These are phyloP conservation scores for Fusarium sp. DNA, from an alignment of 2,329 filamentous ascomycete genomes.

Conservation along the genomic window DNA sequence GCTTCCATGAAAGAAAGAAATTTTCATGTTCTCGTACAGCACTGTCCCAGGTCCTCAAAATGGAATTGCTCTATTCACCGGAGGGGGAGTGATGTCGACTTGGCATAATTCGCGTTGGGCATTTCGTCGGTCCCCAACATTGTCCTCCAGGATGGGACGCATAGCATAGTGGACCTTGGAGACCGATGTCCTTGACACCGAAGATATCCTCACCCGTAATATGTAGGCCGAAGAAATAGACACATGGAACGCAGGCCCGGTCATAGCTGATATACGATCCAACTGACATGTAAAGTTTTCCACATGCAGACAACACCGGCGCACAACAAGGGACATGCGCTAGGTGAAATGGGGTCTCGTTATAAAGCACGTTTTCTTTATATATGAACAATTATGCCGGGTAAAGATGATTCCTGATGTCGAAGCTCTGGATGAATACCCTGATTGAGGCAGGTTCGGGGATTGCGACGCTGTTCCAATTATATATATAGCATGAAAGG, in stretches of 20 bases:
- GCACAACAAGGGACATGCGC: too few species aligned
- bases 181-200: neutral
- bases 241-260: neutral
- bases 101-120: neutral
- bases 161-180: neutral
- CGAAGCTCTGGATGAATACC: neutral
- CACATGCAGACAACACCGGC: neutral
- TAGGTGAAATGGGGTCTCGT: too few species aligned
- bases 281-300: neutral
- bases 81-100: neutral
- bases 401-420: neutral
- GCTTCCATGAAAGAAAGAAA: neutral
- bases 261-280: neutral
- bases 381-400: neutral
- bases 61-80: neutral
- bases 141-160: neutral
- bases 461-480: neutral
- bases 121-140: fast-evolving
- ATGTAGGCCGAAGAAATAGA: neutral
- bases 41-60: neutral
- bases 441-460: neutral
- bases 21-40: neutral
- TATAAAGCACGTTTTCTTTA: neutral
- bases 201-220: too few species aligned
- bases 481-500: neutral